A percentile compares a stretch with the other conserved stretches of the same genome.
These are phyloP conservation scores for Syzygium malaccense DNA, from an alignment of 441 rosid species.

Conservation along the genomic window DNA sequence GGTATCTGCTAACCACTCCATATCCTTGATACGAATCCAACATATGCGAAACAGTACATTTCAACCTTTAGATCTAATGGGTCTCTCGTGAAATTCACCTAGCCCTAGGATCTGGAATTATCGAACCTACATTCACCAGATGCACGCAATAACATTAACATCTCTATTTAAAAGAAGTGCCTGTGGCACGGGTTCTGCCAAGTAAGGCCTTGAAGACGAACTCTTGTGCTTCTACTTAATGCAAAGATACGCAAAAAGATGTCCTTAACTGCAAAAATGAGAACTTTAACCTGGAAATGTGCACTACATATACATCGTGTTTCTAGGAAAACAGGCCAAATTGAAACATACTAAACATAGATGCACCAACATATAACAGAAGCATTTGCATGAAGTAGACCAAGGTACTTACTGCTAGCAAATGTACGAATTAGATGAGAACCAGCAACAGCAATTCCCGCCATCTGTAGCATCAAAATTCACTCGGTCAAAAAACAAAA, in stretches of 20 bases:
- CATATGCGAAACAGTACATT: background rate
- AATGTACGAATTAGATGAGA: background rate
- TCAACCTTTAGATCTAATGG: background rate
- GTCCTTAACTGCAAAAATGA: background rate
- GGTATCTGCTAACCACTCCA: background rate
- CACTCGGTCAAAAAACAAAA: background rate
- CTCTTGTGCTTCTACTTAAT: background rate
- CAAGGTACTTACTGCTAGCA: background rate
- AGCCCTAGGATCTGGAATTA: background rate
- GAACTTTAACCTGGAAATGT: background rate
- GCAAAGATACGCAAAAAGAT: background rate
- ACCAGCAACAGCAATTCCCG: background rate
- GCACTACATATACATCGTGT: background rate
- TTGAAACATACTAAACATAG: background rate
- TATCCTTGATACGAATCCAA: background rate
- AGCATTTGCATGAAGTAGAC: background rate
- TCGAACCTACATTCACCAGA: background rate
- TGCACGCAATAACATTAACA: background rate
- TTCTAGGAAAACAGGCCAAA: background rate
- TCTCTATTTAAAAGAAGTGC: background rate
- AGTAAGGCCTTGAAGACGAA: background rate
- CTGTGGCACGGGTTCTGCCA: rapidly evolving
- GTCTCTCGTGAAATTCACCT: background rate
- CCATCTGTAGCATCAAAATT: background rate
- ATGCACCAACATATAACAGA: background rate